Base-by-base conservation (phyloP, 495 filamentous ascomycete species). In the Cercophora scortea region DNA sequence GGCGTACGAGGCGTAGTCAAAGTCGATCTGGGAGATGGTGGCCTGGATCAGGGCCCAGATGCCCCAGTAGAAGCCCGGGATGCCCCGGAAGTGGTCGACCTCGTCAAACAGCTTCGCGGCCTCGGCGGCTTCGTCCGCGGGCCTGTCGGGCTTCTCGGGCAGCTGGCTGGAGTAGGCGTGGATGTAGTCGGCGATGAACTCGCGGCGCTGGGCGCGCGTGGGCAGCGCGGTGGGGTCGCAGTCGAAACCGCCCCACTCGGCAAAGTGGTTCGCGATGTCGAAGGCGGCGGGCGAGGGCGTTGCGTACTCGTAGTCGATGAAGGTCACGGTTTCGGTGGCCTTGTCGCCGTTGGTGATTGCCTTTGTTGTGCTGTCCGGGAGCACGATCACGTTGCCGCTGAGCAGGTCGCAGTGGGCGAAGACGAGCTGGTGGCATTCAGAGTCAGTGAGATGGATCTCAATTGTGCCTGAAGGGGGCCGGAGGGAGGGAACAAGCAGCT, bases 261-360 rank as follows among this genome's bases (percentile, higher is more conserved):
- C 89, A 64, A 99, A 92, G 75, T 99, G 93, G 75, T 99, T 99
- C n/a, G 93, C 85, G 51, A 99, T 81, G 65, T 99, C 93, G 67
- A 99, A 99, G n/a, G 93, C 89, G 12, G 91, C 88, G 1, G 94
- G 93, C 8, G 90, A 90, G 2, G 94, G 90, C 0, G 89, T 90
- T 8, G 92, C 89, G 65, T 93, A 95, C 71, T 99, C 93, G 72
- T 97, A 99, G 70, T 99, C 93, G 61, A 99, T 97, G 66, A 99
- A 97, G 62, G 81, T 82, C 44, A 97, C 89, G 7, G 50, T 72
- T 60, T 54, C 77, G 61, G 56, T 49, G 43, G 45, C 73, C 34
- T 67, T 60, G 41, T 66, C 35, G 36, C 47, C 52, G 49, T 60
- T 58, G 65, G 32, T 71, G 50, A 40, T 58, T 56, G 40, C 54